A percentile compares a stretch with the other conserved stretches of the same genome.
These are phyloP conservation scores for Oxytropis ochrocephala DNA, from an alignment of 306 rosid genomes.

Conservation along the genomic window DNA sequence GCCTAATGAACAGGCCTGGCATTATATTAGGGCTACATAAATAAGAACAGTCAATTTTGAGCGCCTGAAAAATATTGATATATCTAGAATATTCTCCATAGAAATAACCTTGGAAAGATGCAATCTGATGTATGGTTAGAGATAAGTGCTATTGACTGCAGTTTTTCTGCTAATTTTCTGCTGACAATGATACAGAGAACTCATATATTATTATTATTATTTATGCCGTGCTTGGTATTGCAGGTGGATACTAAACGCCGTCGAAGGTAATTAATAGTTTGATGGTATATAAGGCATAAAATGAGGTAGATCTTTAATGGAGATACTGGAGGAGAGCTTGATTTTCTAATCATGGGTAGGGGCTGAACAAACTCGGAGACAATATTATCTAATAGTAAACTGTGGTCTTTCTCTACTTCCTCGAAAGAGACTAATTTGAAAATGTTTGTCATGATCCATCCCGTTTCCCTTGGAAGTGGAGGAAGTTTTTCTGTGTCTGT, in stretches of 20 bases:
- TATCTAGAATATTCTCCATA: background rate
- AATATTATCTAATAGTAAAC: slow-evolving; percentile 16
- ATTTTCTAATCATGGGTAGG: slow-evolving; percentile 32
- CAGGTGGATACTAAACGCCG: slow-evolving; percentile 97
- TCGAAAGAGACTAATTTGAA: slow-evolving; percentile 27
- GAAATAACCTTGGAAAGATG: background rate
- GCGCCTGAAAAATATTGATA: background rate
- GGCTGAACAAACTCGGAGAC: slow-evolving; percentile 31
- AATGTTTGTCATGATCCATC: slow-evolving; percentile 26
- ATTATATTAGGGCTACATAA: background rate
- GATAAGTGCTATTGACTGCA: background rate
- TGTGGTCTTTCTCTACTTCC: slow-evolving; percentile 28
- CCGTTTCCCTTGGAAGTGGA: slow-evolving; percentile 30
- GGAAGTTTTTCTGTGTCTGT: slow-evolving; percentile 40
- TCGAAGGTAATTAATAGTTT: slow-evolving; percentile 49
- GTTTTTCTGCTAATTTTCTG: background rate
- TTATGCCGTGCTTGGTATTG: slow-evolving; percentile 19
- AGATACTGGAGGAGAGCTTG: slow-evolving; percentile 24
- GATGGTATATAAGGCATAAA: slow-evolving; percentile 21
- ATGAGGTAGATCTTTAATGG: slow-evolving; percentile 33
- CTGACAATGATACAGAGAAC: background rate
- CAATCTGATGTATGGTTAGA: background rate
- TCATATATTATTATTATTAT: background rate
- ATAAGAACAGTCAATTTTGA: background rate
- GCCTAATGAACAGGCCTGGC: background rate